Base-by-base conservation (phyloP, 371 early-diverging fungal species). In the Haplosporangium sp. region DNA sequence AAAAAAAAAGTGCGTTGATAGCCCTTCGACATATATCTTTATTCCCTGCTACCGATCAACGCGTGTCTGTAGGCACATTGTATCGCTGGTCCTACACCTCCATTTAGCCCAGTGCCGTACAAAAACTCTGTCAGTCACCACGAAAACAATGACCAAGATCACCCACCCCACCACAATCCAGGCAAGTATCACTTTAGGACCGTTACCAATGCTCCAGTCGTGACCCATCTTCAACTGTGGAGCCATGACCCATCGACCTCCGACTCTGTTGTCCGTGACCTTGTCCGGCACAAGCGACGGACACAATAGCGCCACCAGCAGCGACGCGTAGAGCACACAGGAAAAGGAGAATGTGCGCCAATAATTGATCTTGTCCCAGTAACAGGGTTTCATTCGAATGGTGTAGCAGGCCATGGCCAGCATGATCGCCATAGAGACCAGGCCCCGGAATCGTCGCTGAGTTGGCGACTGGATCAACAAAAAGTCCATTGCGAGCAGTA, bases 351-450 rank as follows among this genome's bases (percentile, higher is more conserved):
- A 85, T 9, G 87, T 86, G 23, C 88, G 82, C 69, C 86, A 86
- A 45, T 86, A 87, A 42, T 89, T 89, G 71, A 89, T 82, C 83
- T 87, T 86, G 65, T 87, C 84, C 38, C 87, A 87, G 64, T 89
- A 89, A 36, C 89, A 89, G 0, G 87, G 89, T 20, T 81, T 80
- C 62, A 84, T 84, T 37, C 85, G 85, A 55, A 89, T 87, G 29
- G 87, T 89, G 48, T 89, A 89, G 41, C 89, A 89, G 0, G 87
- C 87, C 89, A 87, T 89, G 0, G 86, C 86, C 50, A 89, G 51
- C 38, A 87, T 64, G 37, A 87, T 87, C 1, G 81, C 80, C 37
- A 87, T 87, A 6, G 89, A 89, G 11, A 89, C 59, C 51, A 89
- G 82, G 0, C 87, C 87, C 0, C 87, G 83, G 73, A 89, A 83